Conservation (phyloP, 2,329 filamentous ascomycete genomes). For the Clathrospora elynae region DNA sequence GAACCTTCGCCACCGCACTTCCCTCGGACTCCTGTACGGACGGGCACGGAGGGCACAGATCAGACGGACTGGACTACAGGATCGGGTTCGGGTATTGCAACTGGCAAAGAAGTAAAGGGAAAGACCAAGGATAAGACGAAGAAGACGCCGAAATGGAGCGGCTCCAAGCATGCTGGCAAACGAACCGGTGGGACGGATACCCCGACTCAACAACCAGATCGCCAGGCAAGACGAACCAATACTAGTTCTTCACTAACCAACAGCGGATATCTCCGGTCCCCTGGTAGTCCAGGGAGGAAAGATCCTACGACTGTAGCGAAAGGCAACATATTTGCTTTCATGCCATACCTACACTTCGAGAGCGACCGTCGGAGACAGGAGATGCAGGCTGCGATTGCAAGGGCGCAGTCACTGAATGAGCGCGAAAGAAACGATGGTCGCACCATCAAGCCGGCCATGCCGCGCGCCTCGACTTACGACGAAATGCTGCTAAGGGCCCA, state of each 20-base stretch:
- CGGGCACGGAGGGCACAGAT: conserved; percentile 41
- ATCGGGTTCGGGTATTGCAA: conserved; percentile 26
- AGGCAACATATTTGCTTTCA: conserved; percentile 55
- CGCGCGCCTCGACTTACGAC: conserved; percentile 46
- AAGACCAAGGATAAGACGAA: conserved; percentile 43
- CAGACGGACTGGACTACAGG: conserved; percentile 40
- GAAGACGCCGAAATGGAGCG: conserved; percentile 39
- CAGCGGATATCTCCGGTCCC: conserved; percentile 39
- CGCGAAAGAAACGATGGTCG: conserved; percentile 23
- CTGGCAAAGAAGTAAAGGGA: conserved; percentile 31
- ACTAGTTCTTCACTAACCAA: conserved; percentile 31
- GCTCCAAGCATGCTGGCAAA: conserved; percentile 30
- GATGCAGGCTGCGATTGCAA: conserved; percentile 62
- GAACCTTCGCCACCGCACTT: conserved; percentile 23
- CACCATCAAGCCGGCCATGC: conserved; percentile 24
- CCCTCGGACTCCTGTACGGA: conserved; percentile 33
- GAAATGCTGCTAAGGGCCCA: conserved; percentile 58
- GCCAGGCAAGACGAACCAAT: conserved; percentile 28
- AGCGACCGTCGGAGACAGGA: conserved; percentile 59
- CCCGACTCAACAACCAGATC: conserved; percentile 31
- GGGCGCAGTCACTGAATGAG: conserved; percentile 35
- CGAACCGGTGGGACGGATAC: conserved; percentile 37
- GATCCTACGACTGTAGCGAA: conserved; percentile 40
- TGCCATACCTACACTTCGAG: conserved; percentile 71
- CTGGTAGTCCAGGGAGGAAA: conserved; percentile 45